Conservation (phyloP, 1,139 yeast species). For the Candida sojae region DNA sequence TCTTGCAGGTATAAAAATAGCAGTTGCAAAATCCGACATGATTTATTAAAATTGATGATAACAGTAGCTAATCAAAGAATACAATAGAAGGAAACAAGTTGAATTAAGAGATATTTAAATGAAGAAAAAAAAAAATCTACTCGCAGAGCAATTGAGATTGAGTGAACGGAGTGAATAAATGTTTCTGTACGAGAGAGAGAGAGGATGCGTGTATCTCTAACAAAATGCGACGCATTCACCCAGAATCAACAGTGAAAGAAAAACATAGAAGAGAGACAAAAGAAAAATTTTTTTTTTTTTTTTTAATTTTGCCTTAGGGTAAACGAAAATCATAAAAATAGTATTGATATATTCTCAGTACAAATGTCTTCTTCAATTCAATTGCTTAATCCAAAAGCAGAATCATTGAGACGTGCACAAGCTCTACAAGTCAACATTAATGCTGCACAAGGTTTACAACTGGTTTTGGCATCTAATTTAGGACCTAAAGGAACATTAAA, state of each 20-base stretch:
- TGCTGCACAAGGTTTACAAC: slow-evolving; percentile 96
- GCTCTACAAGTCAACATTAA: slow-evolving; percentile 93
- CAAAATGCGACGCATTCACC: not conserved
- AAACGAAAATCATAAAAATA: no score
- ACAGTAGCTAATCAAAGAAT: not conserved
- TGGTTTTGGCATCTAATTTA: slow-evolving; percentile 83
- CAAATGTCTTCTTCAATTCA: slow-evolving; percentile 68
- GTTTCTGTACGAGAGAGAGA: not conserved
- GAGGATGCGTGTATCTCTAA: not conserved
- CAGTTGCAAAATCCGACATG: slow-evolving; percentile 5
- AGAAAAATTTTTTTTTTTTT: not conserved
- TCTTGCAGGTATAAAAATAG: slow-evolving; percentile 20
- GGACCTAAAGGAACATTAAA: slow-evolving; percentile 98
- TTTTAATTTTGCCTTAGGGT: not conserved
- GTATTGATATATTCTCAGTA: not conserved
- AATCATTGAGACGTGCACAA: slow-evolving; percentile 89
- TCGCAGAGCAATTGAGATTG: not conserved
- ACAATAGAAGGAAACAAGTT: not conserved
- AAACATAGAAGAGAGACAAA: not conserved
- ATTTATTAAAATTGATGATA: not conserved
- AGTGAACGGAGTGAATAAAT: not conserved
- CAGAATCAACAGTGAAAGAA: not conserved
- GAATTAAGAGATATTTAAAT: not conserved
- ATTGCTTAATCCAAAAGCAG: slow-evolving; percentile 94
- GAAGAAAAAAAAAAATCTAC: not conserved